Base-by-base conservation (phyloP, 805 yeast genomes). In the Candida insectorum region DNA sequence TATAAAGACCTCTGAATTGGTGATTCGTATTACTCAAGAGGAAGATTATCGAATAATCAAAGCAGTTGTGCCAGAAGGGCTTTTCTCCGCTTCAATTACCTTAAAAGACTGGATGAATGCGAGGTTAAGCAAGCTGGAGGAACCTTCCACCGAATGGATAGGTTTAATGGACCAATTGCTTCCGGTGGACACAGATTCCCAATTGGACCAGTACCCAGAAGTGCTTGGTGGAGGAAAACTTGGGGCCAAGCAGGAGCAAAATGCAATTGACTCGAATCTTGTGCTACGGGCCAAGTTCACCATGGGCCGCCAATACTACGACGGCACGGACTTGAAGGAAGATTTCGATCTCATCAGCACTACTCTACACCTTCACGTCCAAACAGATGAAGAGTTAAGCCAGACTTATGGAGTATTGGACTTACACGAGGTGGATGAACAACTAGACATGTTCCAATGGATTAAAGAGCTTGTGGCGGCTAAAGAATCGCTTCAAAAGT, bases 381-480 rank as follows among this genome's bases (percentile, higher is more conserved):
- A 54, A 33, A 51, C 59, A 6, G 40, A 31, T 2, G 54, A 49
- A 6, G 45, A 43, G 26, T 34, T 60, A 10, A 54, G 62, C 2
- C 37, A 51, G 8, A 55, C 62, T 0, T 41, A 51, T 8, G 65
- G 62, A 2, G 37, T 51, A 4, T 33, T 59, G n/a, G 32, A 28
- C 11, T 34, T 57, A 12, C 29, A 36, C 4, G 44, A 48, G 10
- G 39, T 48, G 9, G 53, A 54, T 24, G 39, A 32, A 14, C 55
- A 46, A 26, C 33, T 37, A 5, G 44, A 48, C 39, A 34, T 58
- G 19, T 52, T 58, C 40, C 48, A 49, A 23, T 58, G 64, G 62
- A 28, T 57, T 4, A 48, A 44, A 8, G 22, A 8, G n/a, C 15
- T 34, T 2, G 26, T 34, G 4, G 21, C 5, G 5, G 26, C n/a